Conservation (phyloP, 148 eudicot genomes). For the Spergularia marina region DNA sequence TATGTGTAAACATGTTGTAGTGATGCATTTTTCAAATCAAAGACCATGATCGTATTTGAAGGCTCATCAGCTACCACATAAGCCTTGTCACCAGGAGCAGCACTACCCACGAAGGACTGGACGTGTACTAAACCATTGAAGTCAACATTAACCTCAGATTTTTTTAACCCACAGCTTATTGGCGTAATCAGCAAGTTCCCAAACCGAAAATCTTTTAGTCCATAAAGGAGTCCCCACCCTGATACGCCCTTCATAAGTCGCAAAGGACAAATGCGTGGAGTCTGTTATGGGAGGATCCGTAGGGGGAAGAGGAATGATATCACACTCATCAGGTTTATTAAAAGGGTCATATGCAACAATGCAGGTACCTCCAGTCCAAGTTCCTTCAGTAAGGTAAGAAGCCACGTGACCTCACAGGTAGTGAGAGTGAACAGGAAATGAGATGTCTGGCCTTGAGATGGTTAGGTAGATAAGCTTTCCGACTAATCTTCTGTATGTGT, state of each 20-base stretch:
- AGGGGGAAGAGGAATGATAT: background rate
- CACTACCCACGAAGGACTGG: background rate
- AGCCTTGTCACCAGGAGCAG: background rate
- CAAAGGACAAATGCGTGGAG: too few species aligned
- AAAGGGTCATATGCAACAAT: constrained; percentile 6
- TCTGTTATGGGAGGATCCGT: background rate
- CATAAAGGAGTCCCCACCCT: background rate
- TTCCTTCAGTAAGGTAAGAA: too few species aligned
- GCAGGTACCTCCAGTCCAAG: background rate
- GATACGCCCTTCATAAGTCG: background rate
- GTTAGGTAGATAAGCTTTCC: too few species aligned
- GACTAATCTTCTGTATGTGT: too few species aligned
- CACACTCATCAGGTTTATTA: background rate
- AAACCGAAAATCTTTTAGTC: background rate
- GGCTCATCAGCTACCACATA: background rate
- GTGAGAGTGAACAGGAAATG: too few species aligned
- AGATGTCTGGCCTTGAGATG: too few species aligned
- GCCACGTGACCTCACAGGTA: too few species aligned
- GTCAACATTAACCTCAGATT: background rate
- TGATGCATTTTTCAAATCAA: background rate
- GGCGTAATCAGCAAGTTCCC: background rate
- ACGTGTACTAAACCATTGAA: background rate
- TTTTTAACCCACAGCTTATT: background rate
- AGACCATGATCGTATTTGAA: background rate
- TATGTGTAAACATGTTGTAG: background rate